Percentiles rank a stretch among this genome's conserved stretches.
Conservation (phyloP, 169 alveolate genomes). For the Plasmodium adleri region DNA sequence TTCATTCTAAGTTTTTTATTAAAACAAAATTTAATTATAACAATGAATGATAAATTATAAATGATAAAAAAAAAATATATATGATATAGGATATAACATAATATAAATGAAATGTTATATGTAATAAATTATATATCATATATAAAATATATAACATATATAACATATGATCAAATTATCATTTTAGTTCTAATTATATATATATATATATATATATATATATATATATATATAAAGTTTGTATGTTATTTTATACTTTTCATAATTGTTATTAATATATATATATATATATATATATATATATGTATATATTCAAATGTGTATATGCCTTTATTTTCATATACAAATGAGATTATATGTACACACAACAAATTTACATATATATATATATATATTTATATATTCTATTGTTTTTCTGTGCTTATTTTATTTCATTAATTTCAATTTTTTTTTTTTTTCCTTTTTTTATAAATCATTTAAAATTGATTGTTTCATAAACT, state of each 20-base stretch:
- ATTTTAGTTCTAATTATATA: no score
- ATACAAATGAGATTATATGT: background rate
- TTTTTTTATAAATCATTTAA: slow-evolving; percentile 69
- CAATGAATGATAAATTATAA: background rate
- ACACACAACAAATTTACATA: background rate
- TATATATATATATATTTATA: background rate
- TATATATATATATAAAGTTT: no score
- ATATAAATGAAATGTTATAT: background rate
- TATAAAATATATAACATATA: background rate
- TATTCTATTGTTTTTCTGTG: background rate
- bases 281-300: no score
- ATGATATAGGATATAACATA: background rate
- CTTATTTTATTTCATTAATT: background rate
- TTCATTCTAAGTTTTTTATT: slow-evolving; percentile 2
- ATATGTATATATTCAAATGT: no score
- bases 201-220: no score
- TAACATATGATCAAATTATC: background rate
- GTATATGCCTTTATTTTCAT: no score
- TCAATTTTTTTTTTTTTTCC: slow-evolving; percentile 10
- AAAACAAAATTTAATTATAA: background rate
- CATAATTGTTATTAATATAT: no score
- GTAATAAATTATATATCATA: no score
- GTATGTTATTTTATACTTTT: no score
- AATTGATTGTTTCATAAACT: slow-evolving; percentile 69
- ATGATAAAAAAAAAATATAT: no score